Base-by-base conservation (phyloP, 148 eudicot genomes). In the Spergularia marina region DNA sequence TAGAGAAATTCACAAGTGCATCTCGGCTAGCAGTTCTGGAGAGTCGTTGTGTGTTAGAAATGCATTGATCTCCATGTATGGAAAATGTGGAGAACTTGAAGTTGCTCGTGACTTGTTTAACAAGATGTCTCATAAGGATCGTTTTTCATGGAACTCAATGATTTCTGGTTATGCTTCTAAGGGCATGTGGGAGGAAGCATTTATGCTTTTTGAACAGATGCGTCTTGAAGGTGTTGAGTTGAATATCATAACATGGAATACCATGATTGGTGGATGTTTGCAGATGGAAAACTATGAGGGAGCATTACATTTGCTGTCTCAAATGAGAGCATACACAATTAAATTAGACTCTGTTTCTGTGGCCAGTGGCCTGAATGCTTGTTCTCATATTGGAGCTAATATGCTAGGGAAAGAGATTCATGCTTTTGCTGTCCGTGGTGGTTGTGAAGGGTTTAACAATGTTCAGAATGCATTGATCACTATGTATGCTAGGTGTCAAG, bases 131-230 rank as follows among this genome's bases (percentile, higher is more conserved):
- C 68, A 62, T 10, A 90, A 75, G 78, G 94, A 94, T 79, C 74
- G 79, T 20, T 86, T 89, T 80, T 88, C 98, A n/a, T 93, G 98
- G 98, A 93, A 91, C 66, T 77, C 92, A 10, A 90, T 88, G 78
- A 87, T 92, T 17, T 83, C 89, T 36, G 84, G 81, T 13, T 90
- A 88, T 88, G 95, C 92, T 65, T 83, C 88, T 18, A 84, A 70
- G 74, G 84, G 86, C 55, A 78, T 80, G 86, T 92, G 91, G 97
- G 67, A 71, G 30, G 89, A 90, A 77, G 94, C 88, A 14, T 83
- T 84, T 70, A 76, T 78, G 64, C 78, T 91, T 73, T 87, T 90
- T 72, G 89, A 87, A 61, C 70, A 81, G 21, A 90, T 88, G 92
- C 74, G 58, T 10, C 60, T 56, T 58, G 83, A 85, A 68, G 83